Percentiles rank a stretch among this genome's conserved stretches.
Evolutionary conservation across 257 asterid genomes (phyloP).

Genomic region (Fraxinus americana): DNA sequence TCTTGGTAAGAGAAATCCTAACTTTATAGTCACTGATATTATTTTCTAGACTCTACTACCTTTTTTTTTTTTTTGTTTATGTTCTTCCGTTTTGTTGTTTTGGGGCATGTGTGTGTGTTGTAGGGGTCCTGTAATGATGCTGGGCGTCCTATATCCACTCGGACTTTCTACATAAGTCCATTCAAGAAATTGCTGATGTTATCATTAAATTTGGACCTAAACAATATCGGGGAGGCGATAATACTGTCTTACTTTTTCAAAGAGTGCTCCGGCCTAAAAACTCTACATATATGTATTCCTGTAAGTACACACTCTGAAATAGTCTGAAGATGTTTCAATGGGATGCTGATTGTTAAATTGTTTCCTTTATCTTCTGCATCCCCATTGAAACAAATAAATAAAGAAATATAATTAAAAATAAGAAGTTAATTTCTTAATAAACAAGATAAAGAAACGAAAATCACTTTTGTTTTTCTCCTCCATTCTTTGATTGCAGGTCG

Average conservation of each 20-base stretch:
- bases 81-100: background rate
- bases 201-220: background rate
- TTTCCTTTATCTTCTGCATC: background rate
- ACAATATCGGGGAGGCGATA: background rate
- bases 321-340: background rate
- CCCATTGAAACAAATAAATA: background rate
- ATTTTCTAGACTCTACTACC: background rate
- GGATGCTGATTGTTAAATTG: background rate
- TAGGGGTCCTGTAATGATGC: background rate
- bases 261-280: background rate
- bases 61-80: background rate
- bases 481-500: no score
- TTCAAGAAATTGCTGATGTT: background rate
- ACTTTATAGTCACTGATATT: background rate
- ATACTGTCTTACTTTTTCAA: background rate
- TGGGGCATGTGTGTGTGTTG: background rate
- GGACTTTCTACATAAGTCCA: background rate
- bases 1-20: background rate
- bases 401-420: no score
- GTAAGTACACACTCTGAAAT: background rate
- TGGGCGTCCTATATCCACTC: background rate
- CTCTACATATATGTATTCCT: background rate
- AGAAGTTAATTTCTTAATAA: no score
- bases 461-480: no score
- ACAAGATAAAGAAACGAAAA: no score